Percentiles rank a stretch among this genome's conserved stretches.
These are phyloP conservation scores for Talaromyces sp. DNA, from an alignment of 2,329 filamentous ascomycete genomes.

Conservation along the genomic window DNA sequence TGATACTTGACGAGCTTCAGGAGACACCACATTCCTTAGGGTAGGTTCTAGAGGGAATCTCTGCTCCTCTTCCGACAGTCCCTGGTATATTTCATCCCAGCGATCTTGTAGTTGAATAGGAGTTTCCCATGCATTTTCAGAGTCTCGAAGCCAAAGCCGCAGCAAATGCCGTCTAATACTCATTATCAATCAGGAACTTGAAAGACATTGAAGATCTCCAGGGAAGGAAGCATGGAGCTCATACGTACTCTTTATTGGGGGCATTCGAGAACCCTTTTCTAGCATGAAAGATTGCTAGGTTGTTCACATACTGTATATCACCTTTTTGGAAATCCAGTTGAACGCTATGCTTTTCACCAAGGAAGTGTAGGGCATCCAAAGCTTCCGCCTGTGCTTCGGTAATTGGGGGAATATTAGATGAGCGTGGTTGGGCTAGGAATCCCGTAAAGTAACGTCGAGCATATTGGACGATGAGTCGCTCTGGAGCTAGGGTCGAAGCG, in stretches of 20 bases:
- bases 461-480: conserved; percentile 60
- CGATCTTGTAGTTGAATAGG: conserved; percentile 36
- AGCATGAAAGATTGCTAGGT: conserved; percentile 52
- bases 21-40: conserved; percentile 2
- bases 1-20: background rate
- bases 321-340: conserved; percentile 47
- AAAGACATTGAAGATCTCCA: background rate
- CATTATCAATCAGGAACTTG: background rate
- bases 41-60: conserved; percentile 44
- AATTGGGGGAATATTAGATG: conserved; percentile 45
- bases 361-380: conserved; percentile 51
- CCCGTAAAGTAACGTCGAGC: conserved; percentile 58
- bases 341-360: conserved; percentile 44
- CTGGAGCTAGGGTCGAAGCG: conserved; percentile 43
- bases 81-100: conserved; percentile 44
- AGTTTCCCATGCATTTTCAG: conserved; percentile 46
- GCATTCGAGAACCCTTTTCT: conserved; percentile 46
- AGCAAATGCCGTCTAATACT: conserved; percentile 45
- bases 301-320: conserved; percentile 53
- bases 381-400: conserved; percentile 54
- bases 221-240: background rate
- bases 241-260: conserved; percentile 36
- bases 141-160: conserved; percentile 48
- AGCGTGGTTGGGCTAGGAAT: conserved; percentile 43
- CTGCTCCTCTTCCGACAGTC: conserved; percentile 38